A percentile compares a stretch with the other conserved stretches of the same genome.
Conservation (phyloP, 371 early-diverging fungal species). For the Mucor irregularis region DNA sequence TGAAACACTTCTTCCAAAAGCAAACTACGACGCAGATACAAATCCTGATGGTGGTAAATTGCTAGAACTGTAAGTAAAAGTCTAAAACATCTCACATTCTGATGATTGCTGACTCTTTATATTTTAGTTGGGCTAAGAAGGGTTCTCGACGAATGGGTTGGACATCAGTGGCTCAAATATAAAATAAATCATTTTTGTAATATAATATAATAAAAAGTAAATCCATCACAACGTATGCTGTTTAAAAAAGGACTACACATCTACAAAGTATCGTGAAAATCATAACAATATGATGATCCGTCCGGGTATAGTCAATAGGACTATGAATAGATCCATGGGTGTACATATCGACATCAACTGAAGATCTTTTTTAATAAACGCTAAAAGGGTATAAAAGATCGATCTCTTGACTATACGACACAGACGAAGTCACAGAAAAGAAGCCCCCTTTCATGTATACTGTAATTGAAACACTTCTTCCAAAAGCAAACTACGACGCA, state of each 20-base stretch:
- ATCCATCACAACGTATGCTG: too few species aligned
- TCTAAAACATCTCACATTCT: neutral
- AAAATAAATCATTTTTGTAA: neutral
- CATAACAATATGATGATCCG: too few species aligned
- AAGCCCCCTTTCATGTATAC: constrained; percentile 85
- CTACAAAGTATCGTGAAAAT: too few species aligned
- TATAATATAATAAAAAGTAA: too few species aligned
- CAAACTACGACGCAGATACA: constrained; percentile 64
- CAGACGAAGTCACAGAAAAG: constrained; percentile 65
- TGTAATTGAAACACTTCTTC: constrained; percentile 88
- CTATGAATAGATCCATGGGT: too few species aligned
- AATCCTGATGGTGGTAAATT: constrained; percentile 66
- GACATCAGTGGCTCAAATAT: constrained; percentile 40
- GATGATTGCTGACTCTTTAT: too few species aligned
- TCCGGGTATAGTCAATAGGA: too few species aligned
- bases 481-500: constrained; percentile 69
- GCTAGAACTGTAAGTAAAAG: constrained; percentile 68
- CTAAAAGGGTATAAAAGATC: too few species aligned
- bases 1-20: constrained; percentile 85
- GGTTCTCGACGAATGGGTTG: constrained; percentile 51
- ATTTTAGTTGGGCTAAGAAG: constrained; percentile 52
- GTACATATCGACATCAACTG: too few species aligned
- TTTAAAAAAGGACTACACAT: too few species aligned
- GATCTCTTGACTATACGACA: too few species aligned
- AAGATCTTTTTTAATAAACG: too few species aligned